Evolutionary conservation across 139 green algal species (phyloP).

Genomic region (Nannochloris sp.): DNA sequence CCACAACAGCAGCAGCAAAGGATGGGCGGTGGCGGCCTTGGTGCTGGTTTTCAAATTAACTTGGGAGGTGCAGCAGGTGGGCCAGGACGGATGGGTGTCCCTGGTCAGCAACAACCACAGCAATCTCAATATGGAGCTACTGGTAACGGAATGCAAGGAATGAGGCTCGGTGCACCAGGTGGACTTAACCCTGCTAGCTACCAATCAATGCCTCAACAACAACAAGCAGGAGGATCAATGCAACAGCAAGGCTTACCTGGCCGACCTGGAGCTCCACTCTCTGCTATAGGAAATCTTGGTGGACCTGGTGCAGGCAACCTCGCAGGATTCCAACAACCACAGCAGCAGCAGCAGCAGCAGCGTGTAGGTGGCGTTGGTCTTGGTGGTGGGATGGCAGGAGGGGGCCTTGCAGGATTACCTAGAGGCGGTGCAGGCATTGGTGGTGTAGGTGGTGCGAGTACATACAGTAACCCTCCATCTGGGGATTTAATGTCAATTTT

Average conservation of each 20-base stretch:
- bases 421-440: background rate
- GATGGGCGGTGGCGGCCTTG: background rate
- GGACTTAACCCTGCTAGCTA: background rate
- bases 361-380: background rate
- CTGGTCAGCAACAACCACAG: background rate
- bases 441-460: background rate
- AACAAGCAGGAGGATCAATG: background rate
- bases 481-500: conserved; percentile 48
- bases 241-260: background rate
- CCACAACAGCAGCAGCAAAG: conserved; percentile 17
- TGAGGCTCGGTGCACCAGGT: background rate
- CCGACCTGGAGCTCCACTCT: too few species aligned
- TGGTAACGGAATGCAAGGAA: background rate
- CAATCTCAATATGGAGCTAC: too few species aligned
- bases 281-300: too few species aligned
- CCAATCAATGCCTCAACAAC: background rate
- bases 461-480: conserved; percentile 14
- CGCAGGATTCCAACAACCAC: background rate
- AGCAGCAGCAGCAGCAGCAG: background rate
- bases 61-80: background rate
- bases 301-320: background rate
- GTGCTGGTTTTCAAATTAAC: background rate
- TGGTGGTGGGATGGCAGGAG: background rate
- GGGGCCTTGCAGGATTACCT: conserved; percentile 6
- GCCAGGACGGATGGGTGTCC: background rate